phyloP scores from a whole-genome alignment of 352 stramenopile species.

The Phytophthora capsici region DNA sequence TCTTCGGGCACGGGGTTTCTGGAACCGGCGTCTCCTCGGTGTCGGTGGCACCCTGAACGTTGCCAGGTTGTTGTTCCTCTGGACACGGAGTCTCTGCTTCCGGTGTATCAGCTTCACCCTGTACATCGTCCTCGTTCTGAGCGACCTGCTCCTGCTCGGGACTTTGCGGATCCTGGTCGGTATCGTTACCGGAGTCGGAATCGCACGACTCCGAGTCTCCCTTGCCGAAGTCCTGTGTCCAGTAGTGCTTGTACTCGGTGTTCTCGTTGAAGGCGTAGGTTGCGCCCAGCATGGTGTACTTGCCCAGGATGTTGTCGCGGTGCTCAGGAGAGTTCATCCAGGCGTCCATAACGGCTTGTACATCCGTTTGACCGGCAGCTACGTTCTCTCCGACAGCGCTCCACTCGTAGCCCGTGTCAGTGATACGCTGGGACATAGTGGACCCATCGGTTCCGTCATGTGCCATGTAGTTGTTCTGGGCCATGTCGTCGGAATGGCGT shows the following conservation, averaged over 20 bases:
- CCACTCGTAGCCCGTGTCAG: conserved; percentile 46
- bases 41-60: neutral
- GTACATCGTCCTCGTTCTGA: conserved; percentile 14
- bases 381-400: conserved; percentile 45
- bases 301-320: conserved; percentile 36
- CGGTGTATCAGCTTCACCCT: neutral
- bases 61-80: neutral
- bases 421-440: conserved; percentile 45
- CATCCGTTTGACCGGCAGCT: conserved; percentile 37
- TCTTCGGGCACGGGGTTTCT: neutral
- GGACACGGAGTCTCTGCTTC: conserved; percentile 3
- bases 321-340: conserved; percentile 47
- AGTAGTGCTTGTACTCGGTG: conserved; percentile 45
- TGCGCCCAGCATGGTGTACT: conserved; percentile 40
- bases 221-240: conserved; percentile 57
- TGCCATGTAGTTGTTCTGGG: conserved; percentile 50
- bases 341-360: conserved; percentile 43
- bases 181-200: neutral
- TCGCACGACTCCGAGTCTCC: conserved; percentile 39
- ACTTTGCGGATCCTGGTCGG: neutral
- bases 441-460: conserved; percentile 50
- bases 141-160: conserved; percentile 5
- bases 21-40: neutral
- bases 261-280: conserved; percentile 32
- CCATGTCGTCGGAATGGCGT: conserved; percentile 43